phyloP scores from a whole-genome alignment of 106 monocot genomes.

The Dioscorea zingiberensis region DNA sequence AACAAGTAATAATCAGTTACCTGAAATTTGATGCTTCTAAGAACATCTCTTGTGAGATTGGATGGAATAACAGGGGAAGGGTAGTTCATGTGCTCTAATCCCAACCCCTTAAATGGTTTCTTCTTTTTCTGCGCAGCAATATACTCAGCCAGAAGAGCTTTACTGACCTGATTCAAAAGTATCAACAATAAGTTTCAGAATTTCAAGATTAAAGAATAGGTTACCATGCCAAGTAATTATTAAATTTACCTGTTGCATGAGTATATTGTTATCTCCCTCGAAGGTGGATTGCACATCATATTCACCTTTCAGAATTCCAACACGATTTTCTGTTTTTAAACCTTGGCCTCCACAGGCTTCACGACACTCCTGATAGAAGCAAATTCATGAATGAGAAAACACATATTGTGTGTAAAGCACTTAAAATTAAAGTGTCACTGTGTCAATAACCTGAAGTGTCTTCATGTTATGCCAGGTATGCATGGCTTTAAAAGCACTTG shows the following conservation, averaged over 20 bases:
- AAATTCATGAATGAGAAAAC: background rate
- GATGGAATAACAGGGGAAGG: constrained; percentile 60
- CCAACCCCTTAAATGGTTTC: constrained; percentile 69
- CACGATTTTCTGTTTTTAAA: constrained; percentile 84
- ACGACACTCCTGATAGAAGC: constrained; percentile 71
- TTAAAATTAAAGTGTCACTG: too few species aligned
- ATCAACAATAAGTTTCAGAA: background rate
- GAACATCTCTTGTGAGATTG: constrained; percentile 35
- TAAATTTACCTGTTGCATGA: constrained; percentile 85
- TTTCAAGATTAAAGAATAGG: background rate
- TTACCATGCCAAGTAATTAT: background rate
- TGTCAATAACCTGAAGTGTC: constrained; percentile 61
- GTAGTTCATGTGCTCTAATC: constrained; percentile 91
- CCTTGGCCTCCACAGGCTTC: constrained; percentile 99
- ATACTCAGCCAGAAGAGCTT: constrained; percentile 72
- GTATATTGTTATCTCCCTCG: constrained; percentile 93
- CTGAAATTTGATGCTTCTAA: constrained; percentile 73
- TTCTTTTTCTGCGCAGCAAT: constrained; percentile 51
- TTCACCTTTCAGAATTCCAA: constrained; percentile 80
- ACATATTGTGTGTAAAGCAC: too few species aligned
- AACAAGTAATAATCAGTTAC: constrained; percentile 18
- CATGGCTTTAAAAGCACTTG: constrained; percentile 83
- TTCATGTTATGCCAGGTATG: constrained; percentile 95
- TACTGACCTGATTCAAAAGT: constrained; percentile 66
- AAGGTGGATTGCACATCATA: constrained; percentile 97